phyloP scores from a whole-genome alignment of 495 filamentous ascomycete genomes.

The Staphylotrichum longicolle region DNA sequence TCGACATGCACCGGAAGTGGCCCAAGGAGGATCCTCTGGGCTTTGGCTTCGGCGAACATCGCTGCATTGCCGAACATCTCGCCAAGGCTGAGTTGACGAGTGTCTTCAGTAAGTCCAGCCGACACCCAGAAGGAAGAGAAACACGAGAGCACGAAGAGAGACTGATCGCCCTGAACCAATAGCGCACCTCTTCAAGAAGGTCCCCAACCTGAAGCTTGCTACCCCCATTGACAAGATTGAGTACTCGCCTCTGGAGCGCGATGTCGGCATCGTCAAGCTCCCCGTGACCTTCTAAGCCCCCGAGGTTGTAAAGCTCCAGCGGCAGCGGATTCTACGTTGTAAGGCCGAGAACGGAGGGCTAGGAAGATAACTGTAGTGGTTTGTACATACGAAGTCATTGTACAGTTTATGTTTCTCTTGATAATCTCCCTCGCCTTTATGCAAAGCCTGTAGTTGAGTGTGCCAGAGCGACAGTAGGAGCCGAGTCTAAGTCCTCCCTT shows the following conservation, averaged over 20 bases:
- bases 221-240: constrained; percentile 37
- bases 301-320: background rate
- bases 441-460: too few relatives aligned
- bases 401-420: too few relatives aligned
- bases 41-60: constrained; percentile 45
- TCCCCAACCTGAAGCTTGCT: constrained; percentile 42
- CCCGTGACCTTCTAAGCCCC: constrained; percentile 26
- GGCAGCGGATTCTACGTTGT: too few relatives aligned
- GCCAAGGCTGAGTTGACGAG: constrained; percentile 41
- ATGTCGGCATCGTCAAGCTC: constrained; percentile 42
- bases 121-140: background rate
- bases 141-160: background rate
- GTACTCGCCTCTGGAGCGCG: constrained; percentile 35
- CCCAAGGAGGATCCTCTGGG: constrained; percentile 39
- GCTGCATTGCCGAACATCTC: constrained; percentile 45
- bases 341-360: too few relatives aligned
- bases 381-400: too few relatives aligned
- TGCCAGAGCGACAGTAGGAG: too few relatives aligned
- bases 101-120: constrained; percentile 38
- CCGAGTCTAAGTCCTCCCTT: too few relatives aligned
- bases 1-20: constrained; percentile 45
- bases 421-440: too few relatives aligned
- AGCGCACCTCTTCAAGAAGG: constrained; percentile 34
- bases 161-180: background rate
- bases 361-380: too few relatives aligned